phyloP scores from a whole-genome alignment of 306 rosid species.

The Gastrolobium villosum region DNA sequence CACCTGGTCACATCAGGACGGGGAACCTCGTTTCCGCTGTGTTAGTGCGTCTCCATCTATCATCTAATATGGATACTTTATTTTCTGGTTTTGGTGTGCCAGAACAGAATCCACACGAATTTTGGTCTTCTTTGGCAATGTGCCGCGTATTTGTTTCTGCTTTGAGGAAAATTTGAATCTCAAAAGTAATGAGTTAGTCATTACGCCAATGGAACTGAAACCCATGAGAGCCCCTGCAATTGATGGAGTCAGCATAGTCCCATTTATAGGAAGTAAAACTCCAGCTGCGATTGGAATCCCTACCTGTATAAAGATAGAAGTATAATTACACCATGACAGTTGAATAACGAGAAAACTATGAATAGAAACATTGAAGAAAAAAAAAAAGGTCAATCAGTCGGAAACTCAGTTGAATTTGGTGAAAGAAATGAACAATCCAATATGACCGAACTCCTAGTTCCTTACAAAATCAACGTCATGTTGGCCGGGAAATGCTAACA shows the following conservation, averaged over 20 bases:
- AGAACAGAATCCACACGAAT: constrained; percentile 47
- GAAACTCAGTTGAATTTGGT: constrained; percentile 23
- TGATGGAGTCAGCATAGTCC: constrained; percentile 91
- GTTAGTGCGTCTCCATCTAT: constrained; percentile 41
- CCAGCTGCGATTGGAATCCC: constrained; percentile 99
- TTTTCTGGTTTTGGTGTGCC: constrained; percentile 48
- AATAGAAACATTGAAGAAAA: constrained; percentile 17
- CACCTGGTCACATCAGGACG: constrained; percentile 2
- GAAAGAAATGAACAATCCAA: constrained; percentile 10
- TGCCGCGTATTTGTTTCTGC: constrained; percentile 59
- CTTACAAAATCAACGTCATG: background rate
- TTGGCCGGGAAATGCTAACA: background rate
- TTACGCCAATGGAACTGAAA: constrained; percentile 88
- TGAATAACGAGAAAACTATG: background rate
- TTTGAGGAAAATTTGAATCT: constrained; percentile 73
- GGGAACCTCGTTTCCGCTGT: background rate
- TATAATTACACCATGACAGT: constrained; percentile 35
- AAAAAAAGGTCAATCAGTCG: background rate
- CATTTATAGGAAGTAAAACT: constrained; percentile 81
- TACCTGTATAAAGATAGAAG: constrained; percentile 63
- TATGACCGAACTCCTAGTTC: background rate
- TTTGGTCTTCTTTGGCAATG: constrained; percentile 44
- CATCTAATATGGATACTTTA: constrained; percentile 47
- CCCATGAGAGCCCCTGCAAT: constrained; percentile 99
- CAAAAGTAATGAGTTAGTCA: constrained; percentile 83